These are phyloP conservation scores for Parafenestella ontariensis DNA, from an alignment of 2,329 filamentous ascomycete species.

Conservation along the genomic window DNA sequence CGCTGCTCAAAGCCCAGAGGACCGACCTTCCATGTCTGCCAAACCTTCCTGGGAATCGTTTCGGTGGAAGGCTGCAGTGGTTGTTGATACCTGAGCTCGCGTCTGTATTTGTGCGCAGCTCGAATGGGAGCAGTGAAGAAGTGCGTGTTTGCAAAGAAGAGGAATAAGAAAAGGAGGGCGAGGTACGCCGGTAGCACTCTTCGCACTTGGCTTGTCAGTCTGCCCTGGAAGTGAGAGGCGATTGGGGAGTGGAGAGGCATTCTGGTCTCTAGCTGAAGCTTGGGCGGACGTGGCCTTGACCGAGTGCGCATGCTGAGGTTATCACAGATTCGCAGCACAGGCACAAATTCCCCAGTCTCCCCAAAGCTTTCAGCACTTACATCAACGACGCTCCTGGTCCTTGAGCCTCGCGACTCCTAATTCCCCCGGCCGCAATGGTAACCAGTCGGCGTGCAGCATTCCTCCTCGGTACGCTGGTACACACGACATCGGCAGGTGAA, in stretches of 20 bases:
- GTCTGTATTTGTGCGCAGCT: constrained; percentile 42
- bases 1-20: constrained; percentile 70
- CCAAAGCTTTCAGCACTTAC: constrained; percentile 16
- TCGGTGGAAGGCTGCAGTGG: constrained; percentile 32
- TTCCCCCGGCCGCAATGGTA: constrained; percentile 1
- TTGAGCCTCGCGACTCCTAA: constrained; percentile 10
- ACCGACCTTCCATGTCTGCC: constrained; percentile 79
- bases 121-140: constrained; percentile 45
- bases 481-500: constrained; percentile 1
- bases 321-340: constrained; percentile 30
- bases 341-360: constrained; percentile 16
- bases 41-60: constrained; percentile 71
- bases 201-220: constrained; percentile 43
- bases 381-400: constrained; percentile 19
- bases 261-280: constrained; percentile 40
- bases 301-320: constrained; percentile 46
- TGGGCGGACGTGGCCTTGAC: constrained; percentile 40
- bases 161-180: constrained; percentile 35
- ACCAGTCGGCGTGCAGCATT: constrained; percentile 7
- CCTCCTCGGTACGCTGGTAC: constrained; percentile 18
- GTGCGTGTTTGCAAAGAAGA: constrained; percentile 43
- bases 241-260: constrained; percentile 46
- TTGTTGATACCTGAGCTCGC: constrained; percentile 45
- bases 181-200: constrained; percentile 45
- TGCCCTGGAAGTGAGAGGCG: constrained; percentile 41